Evolutionary conservation across 2,329 filamentous ascomycete species (phyloP).

Genomic region (Biscogniauxia mediterranea): DNA sequence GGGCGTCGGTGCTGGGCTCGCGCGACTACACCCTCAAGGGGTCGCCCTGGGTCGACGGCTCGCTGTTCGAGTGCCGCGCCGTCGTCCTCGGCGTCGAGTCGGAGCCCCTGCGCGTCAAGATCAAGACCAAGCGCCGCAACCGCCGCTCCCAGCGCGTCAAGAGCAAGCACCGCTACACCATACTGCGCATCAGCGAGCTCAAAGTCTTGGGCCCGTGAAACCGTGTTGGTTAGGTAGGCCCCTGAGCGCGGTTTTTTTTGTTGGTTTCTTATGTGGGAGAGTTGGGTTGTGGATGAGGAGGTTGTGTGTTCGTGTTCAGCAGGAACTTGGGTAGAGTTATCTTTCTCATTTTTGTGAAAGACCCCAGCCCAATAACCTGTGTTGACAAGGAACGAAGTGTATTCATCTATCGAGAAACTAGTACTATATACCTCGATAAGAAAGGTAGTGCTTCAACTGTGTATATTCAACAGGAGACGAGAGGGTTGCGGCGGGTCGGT

Average conservation of each 20-base stretch:
- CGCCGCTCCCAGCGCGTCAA: conserved; percentile 70
- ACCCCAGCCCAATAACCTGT: no score
- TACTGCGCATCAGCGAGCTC: conserved; percentile 80
- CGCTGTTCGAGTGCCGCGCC: conserved; percentile 80
- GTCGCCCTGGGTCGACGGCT: conserved; percentile 76
- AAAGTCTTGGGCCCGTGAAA: conserved; percentile 46
- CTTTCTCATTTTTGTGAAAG: no score
- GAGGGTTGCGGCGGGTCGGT: no score
- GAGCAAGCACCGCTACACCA: conserved; percentile 90
- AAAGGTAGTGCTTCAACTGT: not conserved
- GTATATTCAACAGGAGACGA: not conserved
- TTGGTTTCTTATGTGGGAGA: not conserved
- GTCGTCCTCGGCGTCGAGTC: conserved; percentile 81
- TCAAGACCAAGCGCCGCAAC: conserved; percentile 80
- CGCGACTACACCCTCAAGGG: conserved; percentile 89
- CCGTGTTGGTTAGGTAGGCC: not conserved
- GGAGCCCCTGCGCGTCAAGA: conserved; percentile 72
- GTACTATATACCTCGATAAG: no score
- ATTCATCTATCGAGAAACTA: no score
- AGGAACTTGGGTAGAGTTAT: no score
- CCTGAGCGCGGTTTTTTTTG: no score
- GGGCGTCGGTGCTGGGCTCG: conserved; percentile 77
- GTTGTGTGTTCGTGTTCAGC: no score
- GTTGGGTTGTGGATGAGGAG: no score
- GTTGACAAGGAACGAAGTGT: no score